Percentiles rank a stretch among this genome's conserved stretches.
Conservation (phyloP, 768 basidiomycete species). For the Guyanaporus albipodus region DNA sequence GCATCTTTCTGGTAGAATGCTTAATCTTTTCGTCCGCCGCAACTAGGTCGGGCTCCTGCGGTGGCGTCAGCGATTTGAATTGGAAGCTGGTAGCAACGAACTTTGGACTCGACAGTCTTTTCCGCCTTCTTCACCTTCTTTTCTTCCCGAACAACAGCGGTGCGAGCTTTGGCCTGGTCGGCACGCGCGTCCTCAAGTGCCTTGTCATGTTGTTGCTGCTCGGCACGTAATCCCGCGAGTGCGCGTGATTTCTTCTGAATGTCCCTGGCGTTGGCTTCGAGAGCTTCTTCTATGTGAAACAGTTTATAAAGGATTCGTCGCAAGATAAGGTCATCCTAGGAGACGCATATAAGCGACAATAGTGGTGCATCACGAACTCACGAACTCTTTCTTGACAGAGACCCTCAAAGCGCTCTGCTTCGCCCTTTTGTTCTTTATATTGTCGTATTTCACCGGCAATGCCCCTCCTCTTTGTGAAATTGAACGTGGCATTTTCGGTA, state of each 20-base stretch:
- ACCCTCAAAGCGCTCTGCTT: slow-evolving; percentile 83
- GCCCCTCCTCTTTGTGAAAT: slow-evolving; percentile 90
- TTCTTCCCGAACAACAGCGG: slow-evolving; percentile 77
- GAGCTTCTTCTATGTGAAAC: slow-evolving; percentile 82
- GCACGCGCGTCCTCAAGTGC: slow-evolving; percentile 70
- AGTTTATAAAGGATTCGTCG: slow-evolving; percentile 83
- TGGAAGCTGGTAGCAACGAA: slow-evolving; percentile 26
- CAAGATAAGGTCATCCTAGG: slow-evolving; percentile 76
- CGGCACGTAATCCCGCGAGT: slow-evolving; percentile 61
- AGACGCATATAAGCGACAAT: slow-evolving; percentile 5
- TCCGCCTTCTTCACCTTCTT: slow-evolving; percentile 87
- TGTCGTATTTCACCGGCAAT: slow-evolving; percentile 95
- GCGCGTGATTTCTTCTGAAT: slow-evolving; percentile 74
- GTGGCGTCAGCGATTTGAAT: neutral
- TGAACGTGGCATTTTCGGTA: slow-evolving; percentile 91
- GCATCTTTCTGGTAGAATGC: slow-evolving; percentile 75
- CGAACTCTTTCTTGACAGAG: slow-evolving; percentile 71
- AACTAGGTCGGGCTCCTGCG: slow-evolving; percentile 82
- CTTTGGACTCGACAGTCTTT: slow-evolving; percentile 82
- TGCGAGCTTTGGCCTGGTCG: slow-evolving; percentile 75
- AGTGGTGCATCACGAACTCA: neutral
- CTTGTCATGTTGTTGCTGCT: slow-evolving; percentile 67
- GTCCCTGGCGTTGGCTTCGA: slow-evolving; percentile 64
- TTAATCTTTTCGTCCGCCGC: slow-evolving; percentile 83
- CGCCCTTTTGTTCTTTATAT: slow-evolving; percentile 94